Conservation (phyloP, 1,284 basidiomycete species). For the Tranzscheliella williamsii region DNA sequence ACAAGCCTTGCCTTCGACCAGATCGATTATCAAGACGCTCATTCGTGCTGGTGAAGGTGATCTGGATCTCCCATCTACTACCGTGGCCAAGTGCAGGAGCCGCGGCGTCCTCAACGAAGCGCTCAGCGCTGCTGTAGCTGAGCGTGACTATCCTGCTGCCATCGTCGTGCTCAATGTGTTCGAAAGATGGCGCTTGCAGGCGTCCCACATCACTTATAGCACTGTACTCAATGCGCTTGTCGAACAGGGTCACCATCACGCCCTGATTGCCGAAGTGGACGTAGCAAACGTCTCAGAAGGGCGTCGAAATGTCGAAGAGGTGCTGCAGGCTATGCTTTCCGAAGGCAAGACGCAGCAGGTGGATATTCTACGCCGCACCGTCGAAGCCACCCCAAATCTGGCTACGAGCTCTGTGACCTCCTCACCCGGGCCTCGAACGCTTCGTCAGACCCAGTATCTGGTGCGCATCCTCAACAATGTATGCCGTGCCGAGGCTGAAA, state of each 20-base stretch:
- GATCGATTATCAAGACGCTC: slow-evolving; percentile 10
- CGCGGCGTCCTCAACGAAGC: slow-evolving; percentile 25
- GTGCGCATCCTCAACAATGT: slow-evolving; percentile 18
- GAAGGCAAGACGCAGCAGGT: too few relatives aligned
- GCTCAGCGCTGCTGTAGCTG: slow-evolving; percentile 11
- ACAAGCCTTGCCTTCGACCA: slow-evolving; percentile 4
- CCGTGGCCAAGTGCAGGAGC: slow-evolving; percentile 5
- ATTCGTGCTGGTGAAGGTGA: slow-evolving; percentile 15
- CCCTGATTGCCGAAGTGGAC: neutral
- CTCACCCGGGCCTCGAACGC: too few relatives aligned
- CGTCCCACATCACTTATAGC: slow-evolving; percentile 14
- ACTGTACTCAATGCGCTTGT: slow-evolving; percentile 8
- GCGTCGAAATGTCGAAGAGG: too few relatives aligned
- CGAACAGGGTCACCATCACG: slow-evolving; percentile 9
- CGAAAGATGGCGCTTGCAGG: slow-evolving; percentile 16
- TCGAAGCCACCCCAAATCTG: too few relatives aligned
- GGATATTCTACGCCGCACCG: too few relatives aligned
- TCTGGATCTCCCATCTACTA: neutral
- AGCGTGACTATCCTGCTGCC: slow-evolving; percentile 25
- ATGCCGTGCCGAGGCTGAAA: slow-evolving; percentile 16
- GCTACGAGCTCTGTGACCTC: too few relatives aligned
- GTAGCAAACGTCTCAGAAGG: too few relatives aligned
- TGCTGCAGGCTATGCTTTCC: too few relatives aligned
- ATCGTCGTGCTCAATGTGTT: slow-evolving; percentile 24
- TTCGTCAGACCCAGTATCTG: slow-evolving; percentile 31